Base-by-base conservation (phyloP, 345 rosid species). In the Populus simonii region DNA sequence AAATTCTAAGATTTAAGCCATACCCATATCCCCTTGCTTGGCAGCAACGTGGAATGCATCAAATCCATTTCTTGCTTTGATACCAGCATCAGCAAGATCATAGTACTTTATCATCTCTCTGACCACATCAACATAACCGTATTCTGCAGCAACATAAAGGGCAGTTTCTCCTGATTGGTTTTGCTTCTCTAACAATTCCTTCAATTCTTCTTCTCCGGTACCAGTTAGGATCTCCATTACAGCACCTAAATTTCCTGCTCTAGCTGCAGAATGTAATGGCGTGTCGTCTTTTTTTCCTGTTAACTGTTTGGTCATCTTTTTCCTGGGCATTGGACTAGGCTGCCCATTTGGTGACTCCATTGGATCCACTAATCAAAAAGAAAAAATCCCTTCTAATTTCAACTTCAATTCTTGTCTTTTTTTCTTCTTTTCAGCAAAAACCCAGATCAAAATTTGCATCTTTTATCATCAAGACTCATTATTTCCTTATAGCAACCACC, bases 41-140 rank as follows among this genome's bases (percentile, higher is more conserved):
- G 98, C 97, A 80, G 98, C 98, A 81, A 93, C 90, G 83, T 93
- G 98, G 74, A 96, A 89, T 27, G 99, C 98, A 80, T 96, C 99
- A 41, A 92, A 96, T 0, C 99, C 99, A 31, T 96, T 96, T 74
- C 92, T 86, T 11, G 98, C 98, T 86, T 89, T 96, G 88, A 91
- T 93, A 27, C 92, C 90, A 66, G 97, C 97, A 43, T 85, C 84
- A 23, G 84, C 79, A 62, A 96, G 92, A 84, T 93, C 94, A 74
- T 89, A 93, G 80, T 87, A 86, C 10, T 85, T 84, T 43, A 96
- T 92, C 96, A 96, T 88, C 88, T 88, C 94, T 71, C 90, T 86
- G 16, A 93, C 91, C 68, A 93, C 76, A 77, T 91, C 93, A 29
- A 88, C 90, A 68, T 90, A 82, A 38, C 99, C 96, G 63, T 88